These are phyloP conservation scores for Pseudocercospora fuligena DNA, from an alignment of 2,329 filamentous ascomycete genomes.

Conservation along the genomic window DNA sequence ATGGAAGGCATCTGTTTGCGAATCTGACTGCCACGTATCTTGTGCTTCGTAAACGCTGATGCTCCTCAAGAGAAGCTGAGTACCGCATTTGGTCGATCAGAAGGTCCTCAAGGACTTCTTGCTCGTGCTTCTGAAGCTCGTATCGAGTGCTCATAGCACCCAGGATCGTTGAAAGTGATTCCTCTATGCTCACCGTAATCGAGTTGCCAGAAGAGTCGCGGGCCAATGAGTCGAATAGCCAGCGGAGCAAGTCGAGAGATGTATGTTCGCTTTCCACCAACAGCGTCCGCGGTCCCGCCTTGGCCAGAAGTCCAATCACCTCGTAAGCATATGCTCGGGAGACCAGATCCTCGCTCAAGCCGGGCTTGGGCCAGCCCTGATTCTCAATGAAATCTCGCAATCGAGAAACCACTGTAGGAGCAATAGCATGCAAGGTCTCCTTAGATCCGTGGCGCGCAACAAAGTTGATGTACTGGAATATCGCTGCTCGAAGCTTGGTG, in stretches of 20 bases:
- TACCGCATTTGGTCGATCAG: constrained; percentile 64
- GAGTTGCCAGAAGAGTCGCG: constrained; percentile 75
- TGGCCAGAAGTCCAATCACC: constrained; percentile 80
- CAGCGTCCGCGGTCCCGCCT: constrained; percentile 64
- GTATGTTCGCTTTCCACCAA: constrained; percentile 49
- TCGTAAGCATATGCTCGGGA: constrained; percentile 86
- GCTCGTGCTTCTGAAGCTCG: constrained; percentile 48
- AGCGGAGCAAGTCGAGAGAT: constrained; percentile 65
- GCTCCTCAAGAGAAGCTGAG: constrained; percentile 38
- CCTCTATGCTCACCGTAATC: constrained; percentile 85
- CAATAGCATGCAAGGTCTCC: constrained; percentile 67
- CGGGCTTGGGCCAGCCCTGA: constrained; percentile 80
- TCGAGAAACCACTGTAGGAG: constrained; percentile 68
- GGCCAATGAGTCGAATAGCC: constrained; percentile 82
- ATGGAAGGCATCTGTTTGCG: constrained; percentile 85
- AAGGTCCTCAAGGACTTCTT: constrained; percentile 57
- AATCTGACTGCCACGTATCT: constrained; percentile 85
- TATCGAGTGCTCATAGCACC: constrained; percentile 56
- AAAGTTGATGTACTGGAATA: constrained; percentile 88
- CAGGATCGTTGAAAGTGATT: constrained; percentile 80
- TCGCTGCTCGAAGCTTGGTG: constrained; percentile 76
- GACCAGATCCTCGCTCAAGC: constrained; percentile 60
- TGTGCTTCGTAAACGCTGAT: constrained; percentile 63
- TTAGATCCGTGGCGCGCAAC: constrained; percentile 73
- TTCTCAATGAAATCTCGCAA: constrained; percentile 75